phyloP scores from a whole-genome alignment of 345 rosid species.

The Arabidopsis suecica region DNA sequence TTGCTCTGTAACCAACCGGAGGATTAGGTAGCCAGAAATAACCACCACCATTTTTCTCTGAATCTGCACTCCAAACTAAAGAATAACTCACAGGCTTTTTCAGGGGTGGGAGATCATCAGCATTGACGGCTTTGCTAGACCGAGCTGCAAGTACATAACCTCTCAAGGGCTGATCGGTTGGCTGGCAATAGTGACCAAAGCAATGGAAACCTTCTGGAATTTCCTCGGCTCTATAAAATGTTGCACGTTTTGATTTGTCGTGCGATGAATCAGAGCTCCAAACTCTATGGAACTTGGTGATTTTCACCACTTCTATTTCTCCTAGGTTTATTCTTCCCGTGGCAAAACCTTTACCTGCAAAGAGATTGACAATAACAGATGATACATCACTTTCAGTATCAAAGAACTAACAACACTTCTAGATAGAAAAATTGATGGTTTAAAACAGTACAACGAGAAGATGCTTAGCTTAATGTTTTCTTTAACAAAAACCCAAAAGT shows the following conservation, averaged over 20 bases:
- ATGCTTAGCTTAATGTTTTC: slow-evolving; percentile 5
- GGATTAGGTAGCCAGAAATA: slow-evolving; percentile 92
- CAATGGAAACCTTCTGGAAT: slow-evolving; percentile 72
- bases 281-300: slow-evolving; percentile 62
- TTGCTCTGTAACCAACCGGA: slow-evolving; percentile 76
- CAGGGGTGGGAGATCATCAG: slow-evolving; percentile 54
- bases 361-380: slow-evolving; percentile 21
- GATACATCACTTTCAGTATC: slow-evolving; percentile 19
- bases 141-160: slow-evolving; percentile 77
- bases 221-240: slow-evolving; percentile 72
- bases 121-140: slow-evolving; percentile 27
- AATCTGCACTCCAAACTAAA: slow-evolving; percentile 57
- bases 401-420: slow-evolving; percentile 17
- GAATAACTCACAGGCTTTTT: slow-evolving; percentile 65
- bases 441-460: neutral
- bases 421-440: neutral
- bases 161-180: slow-evolving; percentile 61
- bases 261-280: slow-evolving; percentile 62
- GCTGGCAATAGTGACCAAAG: slow-evolving; percentile 83
- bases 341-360: slow-evolving; percentile 75
- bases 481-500: neutral
- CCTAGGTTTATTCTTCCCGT: slow-evolving; percentile 71
- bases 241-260: slow-evolving; percentile 53
- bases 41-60: slow-evolving; percentile 49
- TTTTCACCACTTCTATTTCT: slow-evolving; percentile 64